Base-by-base conservation (phyloP, 345 rosid genomes). In the Gossypium anomalum region DNA sequence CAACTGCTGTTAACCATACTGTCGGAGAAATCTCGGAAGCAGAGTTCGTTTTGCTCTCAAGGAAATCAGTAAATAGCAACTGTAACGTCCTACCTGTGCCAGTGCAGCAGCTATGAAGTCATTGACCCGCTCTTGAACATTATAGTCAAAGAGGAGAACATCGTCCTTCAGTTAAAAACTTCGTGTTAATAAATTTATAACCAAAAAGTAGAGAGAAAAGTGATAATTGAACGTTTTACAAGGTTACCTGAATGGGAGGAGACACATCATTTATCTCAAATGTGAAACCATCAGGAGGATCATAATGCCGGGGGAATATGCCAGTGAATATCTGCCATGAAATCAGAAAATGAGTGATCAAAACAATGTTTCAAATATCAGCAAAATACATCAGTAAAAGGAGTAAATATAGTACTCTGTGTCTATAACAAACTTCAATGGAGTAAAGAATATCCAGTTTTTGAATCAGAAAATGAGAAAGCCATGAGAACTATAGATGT, bases 241-340 rank as follows among this genome's bases (percentile, higher is more conserved):
- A 73, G 57, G 51, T 58, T 80, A 92, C 98, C 93, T 93, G 98
- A 79, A 93, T 78, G 44, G 96, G 94, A 81, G 96, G 85, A 70
- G 98, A 92, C 27, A 90, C 89, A 78, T 92, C 97, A 78, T 89
- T 92, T 76, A 94, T 78, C 82, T 92, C 98, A 84, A 94, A 94
- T 56, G 80, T 77, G 80, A 92, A 94, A 63, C 93, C 97, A 78
- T 92, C 93, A 49, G 98, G 98, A 69, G 98, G 98, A 55, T 94
- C 97, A 79, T 94, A 92, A 85, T 94, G 96, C 81, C 81, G 83
- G 15, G 97, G 92, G 78, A 94, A 94, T 75, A 92, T 82, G 69
- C 98, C 97, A n/a, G 97, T 88, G 79, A 94, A 94, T 80, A 92
- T 92, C 97, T 94, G 86, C 75, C 79, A 41, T 53, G 69, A 53